Percentiles rank a stretch among this genome's conserved stretches.
These are phyloP conservation scores for Scortechinia acanthostroma DNA, from an alignment of 2,329 filamentous ascomycete genomes.

Conservation along the genomic window DNA sequence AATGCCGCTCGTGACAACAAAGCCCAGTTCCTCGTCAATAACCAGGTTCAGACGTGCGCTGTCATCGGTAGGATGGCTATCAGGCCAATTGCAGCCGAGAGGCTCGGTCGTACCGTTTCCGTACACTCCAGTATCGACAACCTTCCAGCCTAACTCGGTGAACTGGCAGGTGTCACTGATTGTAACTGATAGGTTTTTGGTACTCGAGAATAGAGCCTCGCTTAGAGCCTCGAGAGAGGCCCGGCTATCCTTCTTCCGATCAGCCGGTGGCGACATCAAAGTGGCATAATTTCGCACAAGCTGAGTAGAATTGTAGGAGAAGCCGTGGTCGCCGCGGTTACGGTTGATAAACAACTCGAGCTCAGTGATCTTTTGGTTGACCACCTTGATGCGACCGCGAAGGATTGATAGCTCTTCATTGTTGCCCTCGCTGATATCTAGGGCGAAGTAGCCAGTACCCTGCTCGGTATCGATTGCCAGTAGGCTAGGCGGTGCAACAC, in stretches of 20 bases:
- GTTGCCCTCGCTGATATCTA: slow-evolving; percentile 10
- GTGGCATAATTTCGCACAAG: slow-evolving; percentile 8
- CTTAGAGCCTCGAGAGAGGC: too few species aligned
- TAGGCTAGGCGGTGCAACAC: slow-evolving; percentile 9
- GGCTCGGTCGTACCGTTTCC: slow-evolving; percentile 8
- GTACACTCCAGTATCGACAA: slow-evolving; percentile 9
- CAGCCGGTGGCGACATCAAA: slow-evolving; percentile 9
- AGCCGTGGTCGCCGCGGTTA: slow-evolving; percentile 11
- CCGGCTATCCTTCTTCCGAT: slow-evolving; percentile 9
- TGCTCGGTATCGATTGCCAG: slow-evolving; percentile 7
- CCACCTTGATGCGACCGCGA: slow-evolving; percentile 10
- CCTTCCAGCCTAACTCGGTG: slow-evolving; percentile 11
- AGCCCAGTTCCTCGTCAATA: slow-evolving; percentile 10
- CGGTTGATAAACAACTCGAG: slow-evolving; percentile 11
- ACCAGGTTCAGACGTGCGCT: slow-evolving; percentile 9
- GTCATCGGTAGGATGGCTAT: slow-evolving; percentile 8
- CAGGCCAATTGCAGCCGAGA: slow-evolving; percentile 9
- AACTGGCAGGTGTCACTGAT: too few species aligned
- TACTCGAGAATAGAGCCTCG: too few species aligned
- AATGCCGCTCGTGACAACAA: slow-evolving; percentile 10
- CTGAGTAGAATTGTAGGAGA: slow-evolving; percentile 9
- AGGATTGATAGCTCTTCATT: slow-evolving; percentile 7
- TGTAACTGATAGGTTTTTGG: too few species aligned
- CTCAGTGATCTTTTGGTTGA: slow-evolving; percentile 10
- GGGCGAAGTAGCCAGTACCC: slow-evolving; percentile 9